phyloP scores from a whole-genome alignment of 805 yeast genomes.

The Priceomyces carsonii region DNA sequence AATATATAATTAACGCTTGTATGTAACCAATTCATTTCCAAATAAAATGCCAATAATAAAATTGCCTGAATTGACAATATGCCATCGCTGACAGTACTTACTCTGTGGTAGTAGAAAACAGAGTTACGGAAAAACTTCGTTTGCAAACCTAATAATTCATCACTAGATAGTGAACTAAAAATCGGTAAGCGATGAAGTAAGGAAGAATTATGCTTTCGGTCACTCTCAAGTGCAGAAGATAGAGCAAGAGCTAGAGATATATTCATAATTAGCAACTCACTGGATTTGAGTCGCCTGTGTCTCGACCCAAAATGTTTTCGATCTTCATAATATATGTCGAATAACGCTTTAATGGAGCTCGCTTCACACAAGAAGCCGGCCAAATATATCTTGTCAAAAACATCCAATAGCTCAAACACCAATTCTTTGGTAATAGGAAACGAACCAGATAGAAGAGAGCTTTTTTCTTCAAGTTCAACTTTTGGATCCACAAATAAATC shows the following conservation, averaged over 20 bases:
- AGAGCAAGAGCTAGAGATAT: conserved; percentile 10
- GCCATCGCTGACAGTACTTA: conserved; percentile 53
- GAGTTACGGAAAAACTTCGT: conserved; percentile 27
- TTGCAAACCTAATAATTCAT: conserved; percentile 20
- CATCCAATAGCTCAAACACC: conserved; percentile 28
- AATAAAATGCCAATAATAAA: conserved; percentile 44
- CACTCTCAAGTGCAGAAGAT: conserved; percentile 3
- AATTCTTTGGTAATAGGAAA: conserved; percentile 24
- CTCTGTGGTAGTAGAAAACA: conserved; percentile 53
- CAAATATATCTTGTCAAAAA: conserved; percentile 21
- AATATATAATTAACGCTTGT: conserved; percentile 31
- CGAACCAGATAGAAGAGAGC: conserved; percentile 15
- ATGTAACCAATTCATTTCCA: conserved; percentile 31
- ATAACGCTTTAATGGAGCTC: conserved; percentile 18
- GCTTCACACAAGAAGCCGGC: conserved; percentile 21
- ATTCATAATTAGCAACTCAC: conserved; percentile 37
- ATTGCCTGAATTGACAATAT: conserved; percentile 52
- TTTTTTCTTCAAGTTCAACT: conserved; percentile 17
- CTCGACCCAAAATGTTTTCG: neutral
- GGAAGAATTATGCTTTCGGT: neutral
- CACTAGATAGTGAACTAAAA: conserved; percentile 8
- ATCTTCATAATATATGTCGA: conserved; percentile 24
- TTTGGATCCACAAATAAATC: conserved; percentile 35
- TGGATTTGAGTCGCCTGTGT: conserved; percentile 16
- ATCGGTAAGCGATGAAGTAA: conserved; percentile 1